Evolutionary conservation across 495 filamentous ascomycete species (phyloP), one percentile per base, ranked within the genome.

Genomic region (Choiromyces venosus): DNA sequence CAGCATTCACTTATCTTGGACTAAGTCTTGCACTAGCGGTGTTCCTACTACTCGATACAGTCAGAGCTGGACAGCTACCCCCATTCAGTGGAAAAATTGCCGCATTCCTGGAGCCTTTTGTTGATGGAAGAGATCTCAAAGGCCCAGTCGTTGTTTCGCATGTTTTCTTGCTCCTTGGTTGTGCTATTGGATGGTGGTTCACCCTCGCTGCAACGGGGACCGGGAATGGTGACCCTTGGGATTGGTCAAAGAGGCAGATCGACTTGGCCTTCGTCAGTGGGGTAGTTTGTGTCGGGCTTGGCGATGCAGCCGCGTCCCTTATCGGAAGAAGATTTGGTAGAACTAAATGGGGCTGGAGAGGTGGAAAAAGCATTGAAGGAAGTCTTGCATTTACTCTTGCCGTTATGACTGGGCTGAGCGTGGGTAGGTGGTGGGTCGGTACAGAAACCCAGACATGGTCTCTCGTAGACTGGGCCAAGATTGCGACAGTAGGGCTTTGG

Each of bases 121-220:
- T 97, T 1, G 95, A 99, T 77, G 96, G 96, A 14, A 85, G 95
- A 67, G 95, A 99, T 78, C 87, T 98, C 70, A 87, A 93, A 10
- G 95, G 95, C 0, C 95, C 95, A 0, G 94, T 98, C 56, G 94
- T 99, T 56, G 90, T 99, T 56, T 93, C 90, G 0, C 95, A 98
- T 81, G 95, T 99, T 46, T 99, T 99, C 78, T 86, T 99, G 35
- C 87, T 99, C 33, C 91, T 98, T 65, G 95, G 95, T n/a, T 97
- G 96, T 73, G 93, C 94, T 0, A 92, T 97, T 2, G 95, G 95
- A 0, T 86, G 97, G 65, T 99, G 95, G 95, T 86, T 98, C 2
- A 92, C 91, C 2, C 84, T 97, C 9, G 88, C 89, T 9, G 71
- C 71, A 25, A 9, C 36, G 89, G 85, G 0, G 85, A 89, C n/a